These are phyloP conservation scores for Asterella californica DNA, from an alignment of 225 moss, liverwort and hornwort species.

Conservation along the genomic window DNA sequence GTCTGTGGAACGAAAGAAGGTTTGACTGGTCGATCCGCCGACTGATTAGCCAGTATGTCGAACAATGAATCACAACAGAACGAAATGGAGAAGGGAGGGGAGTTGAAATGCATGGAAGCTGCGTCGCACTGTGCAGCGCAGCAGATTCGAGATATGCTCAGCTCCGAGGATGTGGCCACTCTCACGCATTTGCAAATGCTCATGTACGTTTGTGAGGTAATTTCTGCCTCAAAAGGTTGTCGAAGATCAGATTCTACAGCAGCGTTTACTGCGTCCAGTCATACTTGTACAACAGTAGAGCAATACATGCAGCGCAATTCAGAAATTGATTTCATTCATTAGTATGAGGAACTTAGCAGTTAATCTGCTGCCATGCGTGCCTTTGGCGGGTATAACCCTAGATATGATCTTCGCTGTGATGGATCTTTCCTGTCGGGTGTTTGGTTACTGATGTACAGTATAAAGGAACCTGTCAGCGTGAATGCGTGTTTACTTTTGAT, in stretches of 20 bases:
- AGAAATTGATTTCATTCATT: too few species aligned
- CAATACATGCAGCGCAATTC: neutral
- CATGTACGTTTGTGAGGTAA: constrained; percentile 39
- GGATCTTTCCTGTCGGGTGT: too few species aligned
- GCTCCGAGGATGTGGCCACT: constrained; percentile 32
- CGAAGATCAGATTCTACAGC: neutral
- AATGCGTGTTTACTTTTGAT: too few species aligned
- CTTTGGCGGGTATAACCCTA: too few species aligned
- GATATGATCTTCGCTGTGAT: too few species aligned
- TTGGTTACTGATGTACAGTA: too few species aligned
- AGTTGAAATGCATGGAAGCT: constrained; percentile 30
- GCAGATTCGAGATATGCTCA: constrained; percentile 44
- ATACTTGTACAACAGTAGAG: neutral
- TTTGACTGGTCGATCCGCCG: neutral
- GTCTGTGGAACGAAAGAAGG: neutral
- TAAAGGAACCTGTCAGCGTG: too few species aligned
- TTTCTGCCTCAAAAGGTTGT: neutral
- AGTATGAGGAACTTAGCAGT: too few species aligned
- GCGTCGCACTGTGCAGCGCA: constrained; percentile 38
- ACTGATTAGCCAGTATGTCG: constrained; percentile 1
- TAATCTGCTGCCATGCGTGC: too few species aligned
- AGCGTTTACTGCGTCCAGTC: too few species aligned
- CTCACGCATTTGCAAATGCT: constrained; percentile 41
- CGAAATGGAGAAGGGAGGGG: constrained; percentile 14
- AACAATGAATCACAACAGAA: neutral